Conservation (phyloP, 2,329 filamentous ascomycete genomes). For the Botrytis medusae region DNA sequence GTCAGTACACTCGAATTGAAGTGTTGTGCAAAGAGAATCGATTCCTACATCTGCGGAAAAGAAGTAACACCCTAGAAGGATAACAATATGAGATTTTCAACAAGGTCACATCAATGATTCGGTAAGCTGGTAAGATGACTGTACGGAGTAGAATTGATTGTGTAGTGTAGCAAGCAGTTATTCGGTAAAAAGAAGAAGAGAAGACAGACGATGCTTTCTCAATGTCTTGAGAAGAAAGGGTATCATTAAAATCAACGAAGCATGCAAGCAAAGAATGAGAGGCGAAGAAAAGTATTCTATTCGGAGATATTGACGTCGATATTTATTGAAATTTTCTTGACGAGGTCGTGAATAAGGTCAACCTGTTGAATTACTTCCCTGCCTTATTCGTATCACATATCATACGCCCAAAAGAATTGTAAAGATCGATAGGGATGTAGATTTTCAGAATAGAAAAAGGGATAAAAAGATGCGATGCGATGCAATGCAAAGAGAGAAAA, state of each 20-base stretch:
- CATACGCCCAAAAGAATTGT: not conserved
- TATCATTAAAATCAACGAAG: conserved; percentile 35
- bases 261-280: not conserved
- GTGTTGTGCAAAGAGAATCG: conserved; percentile 6
- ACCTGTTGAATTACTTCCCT: not conserved
- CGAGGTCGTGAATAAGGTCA: conserved; percentile 2
- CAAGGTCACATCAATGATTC: conserved; percentile 25
- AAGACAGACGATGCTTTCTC: conserved; percentile 32
- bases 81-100: not conserved
- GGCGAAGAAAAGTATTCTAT: not conserved
- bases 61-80: not conserved
- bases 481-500: not conserved
- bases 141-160: conserved; percentile 25
- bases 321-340: not conserved
- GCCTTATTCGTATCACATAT: not conserved
- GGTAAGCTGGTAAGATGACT: conserved; percentile 24
- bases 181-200: conserved; percentile 32
- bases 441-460: conserved; percentile 1
- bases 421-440: not conserved
- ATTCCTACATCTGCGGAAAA: conserved; percentile 17
- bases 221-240: conserved; percentile 26
- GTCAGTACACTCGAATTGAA: conserved; percentile 15
- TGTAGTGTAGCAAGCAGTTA: conserved; percentile 34
- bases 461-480: conserved; percentile 1
- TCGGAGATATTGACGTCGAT: conserved; percentile 14